These are phyloP conservation scores for Coemansia aciculifera DNA, from an alignment of 192 early-diverging fungal species.

Conservation along the genomic window DNA sequence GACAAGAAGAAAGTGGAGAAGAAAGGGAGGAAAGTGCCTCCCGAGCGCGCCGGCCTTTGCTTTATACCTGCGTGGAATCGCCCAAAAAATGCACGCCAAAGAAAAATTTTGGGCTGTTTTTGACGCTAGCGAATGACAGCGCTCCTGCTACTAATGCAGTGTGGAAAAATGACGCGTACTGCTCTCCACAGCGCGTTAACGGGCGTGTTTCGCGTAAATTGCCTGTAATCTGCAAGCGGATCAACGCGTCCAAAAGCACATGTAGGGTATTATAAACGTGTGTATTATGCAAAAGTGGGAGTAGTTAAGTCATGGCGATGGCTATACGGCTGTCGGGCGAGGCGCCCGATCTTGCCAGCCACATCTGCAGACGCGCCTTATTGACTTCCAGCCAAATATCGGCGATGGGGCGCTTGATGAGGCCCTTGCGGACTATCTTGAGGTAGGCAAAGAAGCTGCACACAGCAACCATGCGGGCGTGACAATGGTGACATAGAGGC, in stretches of 20 bases:
- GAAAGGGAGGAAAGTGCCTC: neutral
- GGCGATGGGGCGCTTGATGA: constrained; percentile 49
- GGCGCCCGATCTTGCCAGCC: constrained; percentile 46
- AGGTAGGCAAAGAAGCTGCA: constrained; percentile 55
- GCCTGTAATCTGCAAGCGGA: neutral
- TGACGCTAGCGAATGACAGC: neutral
- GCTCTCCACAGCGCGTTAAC: neutral
- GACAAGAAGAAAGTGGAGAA: neutral
- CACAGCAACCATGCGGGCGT: constrained; percentile 46
- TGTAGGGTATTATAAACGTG: neutral
- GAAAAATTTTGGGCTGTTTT: neutral
- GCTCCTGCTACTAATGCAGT: neutral
- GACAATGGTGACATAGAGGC: constrained; percentile 42
- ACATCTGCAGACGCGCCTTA: constrained; percentile 48
- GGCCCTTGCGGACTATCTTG: constrained; percentile 45
- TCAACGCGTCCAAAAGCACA: constrained; percentile 1
- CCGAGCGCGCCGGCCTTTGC: neutral
- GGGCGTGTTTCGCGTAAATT: constrained; percentile 8
- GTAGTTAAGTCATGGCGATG: constrained; percentile 10
- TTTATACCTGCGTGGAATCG: neutral
- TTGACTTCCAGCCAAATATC: constrained; percentile 55
- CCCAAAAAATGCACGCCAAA: neutral
- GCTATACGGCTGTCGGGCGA: constrained; percentile 36
- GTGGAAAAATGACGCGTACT: neutral
- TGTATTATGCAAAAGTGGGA: too few species aligned